Evolutionary conservation across 2,329 filamentous ascomycete genomes (phyloP), one percentile per base, ranked within the genome.

Genomic region (Rugonectria rugulosa): DNA sequence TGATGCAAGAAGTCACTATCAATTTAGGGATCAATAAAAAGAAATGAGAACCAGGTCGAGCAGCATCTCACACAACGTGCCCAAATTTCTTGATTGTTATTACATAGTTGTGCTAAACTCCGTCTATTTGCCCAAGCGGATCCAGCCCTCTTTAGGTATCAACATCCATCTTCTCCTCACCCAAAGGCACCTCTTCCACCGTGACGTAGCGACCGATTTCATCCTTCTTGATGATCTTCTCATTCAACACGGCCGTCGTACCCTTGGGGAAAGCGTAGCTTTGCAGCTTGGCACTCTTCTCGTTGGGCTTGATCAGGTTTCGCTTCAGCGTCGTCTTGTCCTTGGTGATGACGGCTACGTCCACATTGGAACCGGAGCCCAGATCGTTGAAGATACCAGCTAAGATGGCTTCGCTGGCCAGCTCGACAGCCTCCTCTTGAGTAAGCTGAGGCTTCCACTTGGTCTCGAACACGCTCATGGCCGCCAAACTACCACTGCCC

Each of bases 331-430:
- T 95, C 23, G 95, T 97, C 87, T 97, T 97, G 68, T 97, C 93
- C 69, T 88, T 85, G 59, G 94, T 96, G 73, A 99, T 99, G 69
- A 99, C 86, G 62, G 92, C 94, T 27, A 99, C 90, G 72, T 99
- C 96, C 54, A 99, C 95, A 73, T 99, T 99, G 73, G 91, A 96
- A 68, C 95, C 95, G 4, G 92, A 97, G 12, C 95, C 95, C 73
- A 99, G 74, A 77, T 99, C 95, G 82, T 99, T 99, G 82, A 95
- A 99, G 78, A 99, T 96, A 88, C 95, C 95, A 10, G 96, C 90
- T 79, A 92, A 82, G 71, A 99, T 97, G 41, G 94, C 94, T 66
- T 97, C 88, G 53, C 89, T 85, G 72, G 88, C 88, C 61, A 97
- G 81, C 70, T 88, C 87, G 56, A 97, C 81, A n/a, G 93, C 93